A percentile compares a stretch with the other conserved stretches of the same genome.
Conservation (phyloP, 1,284 basidiomycete genomes). For the Boletus sp. region DNA sequence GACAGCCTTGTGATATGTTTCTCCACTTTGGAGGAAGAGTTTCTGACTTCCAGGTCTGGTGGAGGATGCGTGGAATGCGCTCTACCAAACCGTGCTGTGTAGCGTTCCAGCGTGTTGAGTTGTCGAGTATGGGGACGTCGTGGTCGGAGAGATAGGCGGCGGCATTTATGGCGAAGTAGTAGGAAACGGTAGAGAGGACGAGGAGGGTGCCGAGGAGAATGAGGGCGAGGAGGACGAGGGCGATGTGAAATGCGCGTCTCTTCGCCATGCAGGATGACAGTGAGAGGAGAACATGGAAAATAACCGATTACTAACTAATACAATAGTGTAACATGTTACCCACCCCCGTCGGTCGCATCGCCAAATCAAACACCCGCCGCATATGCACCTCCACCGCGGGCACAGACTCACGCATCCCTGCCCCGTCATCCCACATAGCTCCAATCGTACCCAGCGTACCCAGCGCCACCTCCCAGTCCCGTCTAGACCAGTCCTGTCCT, state of each 20-base stretch:
- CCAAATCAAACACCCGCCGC: slow-evolving; percentile 44
- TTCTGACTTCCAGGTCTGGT: slow-evolving; percentile 98
- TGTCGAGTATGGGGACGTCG: slow-evolving; percentile 64
- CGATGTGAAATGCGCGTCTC: slow-evolving; percentile 61
- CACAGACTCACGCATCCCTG: slow-evolving; percentile 50
- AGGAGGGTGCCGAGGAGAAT: slow-evolving; percentile 88
- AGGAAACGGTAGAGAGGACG: slow-evolving; percentile 87
- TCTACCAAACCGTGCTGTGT: slow-evolving; percentile 59
- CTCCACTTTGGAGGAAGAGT: slow-evolving; percentile 83
- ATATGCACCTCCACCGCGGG: slow-evolving; percentile 46
- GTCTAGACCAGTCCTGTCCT: slow-evolving; percentile 67
- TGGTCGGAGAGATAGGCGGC: slow-evolving; percentile 75
- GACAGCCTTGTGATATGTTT: slow-evolving; percentile 73
- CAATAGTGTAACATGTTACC: slow-evolving; percentile 10
- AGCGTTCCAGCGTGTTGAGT: slow-evolving; percentile 54
- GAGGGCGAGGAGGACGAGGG: slow-evolving; percentile 77
- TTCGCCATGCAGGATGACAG: slow-evolving; percentile 50
- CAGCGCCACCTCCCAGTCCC: slow-evolving; percentile 58
- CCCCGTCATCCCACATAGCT: slow-evolving; percentile 46
- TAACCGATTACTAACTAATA: background rate
- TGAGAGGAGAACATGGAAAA: background rate
- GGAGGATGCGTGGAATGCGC: slow-evolving; percentile 87
- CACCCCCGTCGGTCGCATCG: slow-evolving; percentile 49
- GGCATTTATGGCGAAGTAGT: slow-evolving; percentile 83
- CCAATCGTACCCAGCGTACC: slow-evolving; percentile 46